A percentile compares a stretch with the other conserved stretches of the same genome.
phyloP scores from a whole-genome alignment of 306 rosid genomes.

The Calophaca sinica region DNA sequence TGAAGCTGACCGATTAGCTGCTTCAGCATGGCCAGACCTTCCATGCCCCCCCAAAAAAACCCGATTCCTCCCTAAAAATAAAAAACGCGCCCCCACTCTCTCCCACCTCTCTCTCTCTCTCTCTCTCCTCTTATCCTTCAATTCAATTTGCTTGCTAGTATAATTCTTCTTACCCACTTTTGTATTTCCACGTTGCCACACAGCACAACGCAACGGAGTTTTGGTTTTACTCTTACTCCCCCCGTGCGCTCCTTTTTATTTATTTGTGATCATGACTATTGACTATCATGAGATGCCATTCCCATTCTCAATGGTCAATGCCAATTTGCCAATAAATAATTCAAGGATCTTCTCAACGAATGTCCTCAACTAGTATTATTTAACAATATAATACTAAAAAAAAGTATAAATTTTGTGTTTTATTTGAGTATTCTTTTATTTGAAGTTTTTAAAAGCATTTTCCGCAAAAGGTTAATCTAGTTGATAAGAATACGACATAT shows the following conservation, averaged over 20 bases:
- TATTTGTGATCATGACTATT: too few relatives aligned
- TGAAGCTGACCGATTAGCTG: constrained; percentile 77
- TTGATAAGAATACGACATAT: too few relatives aligned
- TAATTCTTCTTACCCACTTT: constrained; percentile 15
- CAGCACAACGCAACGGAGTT: constrained; percentile 22
- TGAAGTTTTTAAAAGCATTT: too few relatives aligned
- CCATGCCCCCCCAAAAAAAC: constrained; percentile 55
- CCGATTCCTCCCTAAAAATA: neutral
- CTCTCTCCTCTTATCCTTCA: constrained; percentile 38
- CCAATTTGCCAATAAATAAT: neutral
- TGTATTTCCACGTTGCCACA: constrained; percentile 50
- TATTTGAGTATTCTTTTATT: too few relatives aligned
- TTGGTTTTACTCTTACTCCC: constrained; percentile 26
- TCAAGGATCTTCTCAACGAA: too few relatives aligned
- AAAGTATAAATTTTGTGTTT: too few relatives aligned
- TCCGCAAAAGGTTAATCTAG: too few relatives aligned
- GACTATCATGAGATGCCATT: neutral
- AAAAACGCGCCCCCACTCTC: neutral
- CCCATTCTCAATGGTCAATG: neutral
- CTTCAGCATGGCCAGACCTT: constrained; percentile 81
- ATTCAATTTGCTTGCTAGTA: neutral
- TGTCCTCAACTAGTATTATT: too few relatives aligned
- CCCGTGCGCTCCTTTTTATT: constrained; percentile 46
- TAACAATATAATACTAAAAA: too few relatives aligned
- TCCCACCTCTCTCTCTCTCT: neutral